A percentile compares a stretch with the other conserved stretches of the same genome.
Conservation (phyloP, 2,329 filamentous ascomycete genomes). For the Seiridium unicorne region DNA sequence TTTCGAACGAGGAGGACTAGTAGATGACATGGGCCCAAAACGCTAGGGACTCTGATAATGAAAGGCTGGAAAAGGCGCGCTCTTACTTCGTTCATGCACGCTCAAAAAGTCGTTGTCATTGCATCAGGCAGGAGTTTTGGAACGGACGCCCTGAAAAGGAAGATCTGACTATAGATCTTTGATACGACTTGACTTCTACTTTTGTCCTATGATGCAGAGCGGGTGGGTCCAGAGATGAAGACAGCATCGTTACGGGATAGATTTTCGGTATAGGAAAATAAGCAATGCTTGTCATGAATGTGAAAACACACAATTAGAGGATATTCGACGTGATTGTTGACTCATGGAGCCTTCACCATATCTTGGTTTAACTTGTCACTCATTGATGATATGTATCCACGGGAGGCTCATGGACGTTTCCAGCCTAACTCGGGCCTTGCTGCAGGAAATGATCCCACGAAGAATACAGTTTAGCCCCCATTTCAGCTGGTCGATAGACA, state of each 20-base stretch:
- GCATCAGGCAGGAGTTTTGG: slow-evolving; percentile 3
- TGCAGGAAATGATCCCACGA: too few relatives aligned
- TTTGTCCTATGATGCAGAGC: slow-evolving; percentile 1
- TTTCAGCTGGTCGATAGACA: too few relatives aligned
- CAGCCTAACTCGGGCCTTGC: too few relatives aligned
- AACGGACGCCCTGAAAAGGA: not conserved
- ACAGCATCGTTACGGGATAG: slow-evolving; percentile 2
- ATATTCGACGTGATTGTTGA: slow-evolving; percentile 65
- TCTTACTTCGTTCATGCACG: not conserved
- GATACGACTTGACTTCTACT: slow-evolving; percentile 4
- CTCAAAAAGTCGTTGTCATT: not conserved
- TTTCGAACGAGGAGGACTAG: not conserved
- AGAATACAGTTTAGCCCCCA: too few relatives aligned
- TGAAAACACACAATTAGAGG: slow-evolving; percentile 56
- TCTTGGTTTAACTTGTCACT: too few relatives aligned
- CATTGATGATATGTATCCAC: too few relatives aligned
- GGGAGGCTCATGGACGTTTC: too few relatives aligned
- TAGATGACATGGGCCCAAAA: not conserved
- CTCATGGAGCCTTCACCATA: too few relatives aligned
- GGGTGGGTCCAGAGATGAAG: not conserved
- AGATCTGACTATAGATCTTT: slow-evolving; percentile 3
- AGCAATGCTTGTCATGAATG: not conserved
- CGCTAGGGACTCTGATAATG: not conserved
- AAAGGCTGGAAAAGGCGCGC: not conserved
- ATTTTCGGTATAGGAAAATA: slow-evolving; percentile 3